Evolutionary conservation across 169 alveolate genomes (phyloP), one percentile per base, ranked within the genome.

Genomic region (Cryptosporidium parvum): DNA sequence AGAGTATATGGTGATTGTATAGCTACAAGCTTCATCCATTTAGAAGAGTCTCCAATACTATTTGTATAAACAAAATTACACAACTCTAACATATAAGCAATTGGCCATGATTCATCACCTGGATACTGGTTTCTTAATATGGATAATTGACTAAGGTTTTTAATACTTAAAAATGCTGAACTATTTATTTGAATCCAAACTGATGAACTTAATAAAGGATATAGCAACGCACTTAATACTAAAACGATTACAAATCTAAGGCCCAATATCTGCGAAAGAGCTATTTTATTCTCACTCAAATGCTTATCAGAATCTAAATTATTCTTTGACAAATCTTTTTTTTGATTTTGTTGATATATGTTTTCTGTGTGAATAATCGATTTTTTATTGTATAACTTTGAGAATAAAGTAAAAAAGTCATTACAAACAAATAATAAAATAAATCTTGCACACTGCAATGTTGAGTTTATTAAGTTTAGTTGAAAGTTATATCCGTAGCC

Each of bases 61-160:
- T 80, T 80, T 58, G 61, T 67, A 62, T 61, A 80, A 16, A 65
- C 75, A 62, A 44, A 80, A 21, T 80, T 45, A 62, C 69, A 42
- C 23, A 80, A 59, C 33, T 65, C 75, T 26, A 80, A 0, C 89
- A 80, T 80, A 14, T 80, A 80, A 6, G 89, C 75, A 80, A 59
- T 80, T 42, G 89, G 89, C 89, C 89, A 80, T 39, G 89, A 44
- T 45, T 80, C 89, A 80, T 80, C 89, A 1, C 89, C 89, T 14
- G 89, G 89, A 33, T 80, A 62, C 62, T 80, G 89, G 52, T 48
- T 80, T 80, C 89, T 80, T 26, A 80, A 44, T 12, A 21, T 9
- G 12, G 75, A 42, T 31, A 59, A 12, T 62, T 80, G 89, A 29
- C 69, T 65, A 21, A 80, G 44, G 39, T 33, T 65, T 80, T 80